phyloP scores from a whole-genome alignment of 305 asterid genomes.

The Caryopteris hybrid region DNA sequence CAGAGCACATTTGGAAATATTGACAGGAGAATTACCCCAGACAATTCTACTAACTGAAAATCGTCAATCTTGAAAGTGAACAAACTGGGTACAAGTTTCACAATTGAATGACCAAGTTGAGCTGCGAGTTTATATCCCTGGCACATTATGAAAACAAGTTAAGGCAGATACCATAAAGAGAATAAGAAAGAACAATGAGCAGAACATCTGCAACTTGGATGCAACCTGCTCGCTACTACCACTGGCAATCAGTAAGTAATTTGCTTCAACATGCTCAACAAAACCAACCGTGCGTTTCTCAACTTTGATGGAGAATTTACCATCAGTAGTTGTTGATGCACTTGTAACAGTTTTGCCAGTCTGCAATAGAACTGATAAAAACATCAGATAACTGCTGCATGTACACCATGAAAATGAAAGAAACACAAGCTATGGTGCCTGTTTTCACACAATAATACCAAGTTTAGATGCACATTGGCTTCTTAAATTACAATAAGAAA shows the following conservation, averaged over 20 bases:
- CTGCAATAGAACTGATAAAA: conserved; percentile 62
- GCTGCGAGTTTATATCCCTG: conserved; percentile 85
- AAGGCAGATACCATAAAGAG: conserved; percentile 8
- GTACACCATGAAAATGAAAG: background rate
- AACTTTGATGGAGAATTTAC: conserved; percentile 61
- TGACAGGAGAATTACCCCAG: conserved; percentile 65
- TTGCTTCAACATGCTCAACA: conserved; percentile 59
- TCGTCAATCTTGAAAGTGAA: conserved; percentile 92
- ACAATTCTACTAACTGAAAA: conserved; percentile 61
- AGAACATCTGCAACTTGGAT: conserved; percentile 13
- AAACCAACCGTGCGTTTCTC: conserved; percentile 62
- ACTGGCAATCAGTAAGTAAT: conserved; percentile 75
- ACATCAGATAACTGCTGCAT: conserved; percentile 18
- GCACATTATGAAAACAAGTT: conserved; percentile 14
- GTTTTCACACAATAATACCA: background rate
- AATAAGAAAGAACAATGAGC: conserved; percentile 14
- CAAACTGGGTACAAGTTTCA: conserved; percentile 90
- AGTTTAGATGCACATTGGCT: background rate
- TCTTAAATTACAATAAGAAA: background rate
- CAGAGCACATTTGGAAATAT: background rate
- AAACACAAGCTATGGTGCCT: background rate
- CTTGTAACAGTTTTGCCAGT: conserved; percentile 72
- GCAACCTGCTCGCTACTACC: conserved; percentile 91
- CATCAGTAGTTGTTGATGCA: conserved; percentile 47
- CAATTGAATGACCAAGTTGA: conserved; percentile 80